Conservation (phyloP, 257 asterid genomes). For the Ophiorrhiza pumila region DNA sequence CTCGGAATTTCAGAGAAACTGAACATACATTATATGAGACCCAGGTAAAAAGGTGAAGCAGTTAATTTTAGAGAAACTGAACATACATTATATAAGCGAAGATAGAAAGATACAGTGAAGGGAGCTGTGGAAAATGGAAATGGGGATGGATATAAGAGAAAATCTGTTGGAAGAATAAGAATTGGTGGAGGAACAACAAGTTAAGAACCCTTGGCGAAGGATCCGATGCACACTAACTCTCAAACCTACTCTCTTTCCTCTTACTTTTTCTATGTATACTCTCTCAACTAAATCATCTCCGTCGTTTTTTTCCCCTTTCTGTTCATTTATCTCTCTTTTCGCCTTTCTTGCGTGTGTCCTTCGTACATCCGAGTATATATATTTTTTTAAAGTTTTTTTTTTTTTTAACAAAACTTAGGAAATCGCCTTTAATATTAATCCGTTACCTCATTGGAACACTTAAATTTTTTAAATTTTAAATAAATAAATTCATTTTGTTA, state of each 20-base stretch:
- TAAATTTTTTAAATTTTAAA: no score
- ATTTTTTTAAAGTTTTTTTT: no score
- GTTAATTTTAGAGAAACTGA: background rate
- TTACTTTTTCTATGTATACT: background rate
- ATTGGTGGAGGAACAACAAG: slow-evolving; percentile 29
- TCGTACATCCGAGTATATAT: background rate
- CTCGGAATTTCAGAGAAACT: background rate
- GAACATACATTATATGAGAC: background rate
- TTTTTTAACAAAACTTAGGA: no score
- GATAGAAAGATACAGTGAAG: background rate
- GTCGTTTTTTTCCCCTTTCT: background rate
- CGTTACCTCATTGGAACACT: no score
- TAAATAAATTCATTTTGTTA: no score
- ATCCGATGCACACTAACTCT: slow-evolving; percentile 30
- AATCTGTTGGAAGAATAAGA: background rate
- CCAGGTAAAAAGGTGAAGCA: background rate
- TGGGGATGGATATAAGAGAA: no score
- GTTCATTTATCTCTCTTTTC: no score
- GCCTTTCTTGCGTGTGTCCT: background rate
- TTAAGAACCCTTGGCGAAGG: slow-evolving; percentile 29
- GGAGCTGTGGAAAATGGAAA: background rate
- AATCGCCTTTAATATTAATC: no score
- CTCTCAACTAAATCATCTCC: background rate
- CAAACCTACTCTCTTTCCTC: slow-evolving; percentile 10
- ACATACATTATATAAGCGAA: background rate